Evolutionary conservation across 129 eudicot species (phyloP), one percentile per base, ranked within the genome.

Genomic region (Saposhnikovia divaricata): DNA sequence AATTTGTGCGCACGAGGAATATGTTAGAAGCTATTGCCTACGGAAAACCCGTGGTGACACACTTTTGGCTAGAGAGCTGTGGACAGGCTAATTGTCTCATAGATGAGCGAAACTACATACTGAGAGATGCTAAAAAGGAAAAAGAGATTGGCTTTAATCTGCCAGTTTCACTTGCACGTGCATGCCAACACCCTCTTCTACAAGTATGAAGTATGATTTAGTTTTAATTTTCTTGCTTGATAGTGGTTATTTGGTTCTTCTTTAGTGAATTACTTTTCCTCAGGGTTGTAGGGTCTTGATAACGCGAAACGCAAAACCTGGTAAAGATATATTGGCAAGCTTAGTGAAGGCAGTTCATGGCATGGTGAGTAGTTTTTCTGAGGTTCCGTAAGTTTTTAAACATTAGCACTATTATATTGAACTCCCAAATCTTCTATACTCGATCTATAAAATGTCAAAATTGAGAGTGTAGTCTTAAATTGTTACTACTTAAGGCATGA

Each of bases 301-400:
- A 77, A 93, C 98, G 31, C 96, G 87, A 75, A 93, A 88, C 76
- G 87, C 97, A 84, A 93, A 93, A 77, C 98, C 98, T 68, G 94
- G 97, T 23, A 93, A 87, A 93, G 92, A 88, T 46, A 91, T 93
- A 79, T 79, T 93, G 59, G 84, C 89, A 80, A 86, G 90, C 88
- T 93, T 93, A 93, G 97, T 93, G 55, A 93, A 85, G 82, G 96
- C 98, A 47, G 97, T 93, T 86, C 91, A 86, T 80, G 98, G 98
- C 70, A 44, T 83, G 97, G 98, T 93, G 79, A 21, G 90, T 84
- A 80, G 4, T 47, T 63, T 73, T 50, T 71, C 55, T 12, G 19
- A 3, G 16, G 37, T 23, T 73, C 46, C 76, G 66, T 13, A 18
- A 39, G 57, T 10, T 73, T 19, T 19, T 21, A 23, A 21, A n/a